Evolutionary conservation across 2,329 filamentous ascomycete species (phyloP).

Genomic region (Atkinsonella texensis): DNA sequence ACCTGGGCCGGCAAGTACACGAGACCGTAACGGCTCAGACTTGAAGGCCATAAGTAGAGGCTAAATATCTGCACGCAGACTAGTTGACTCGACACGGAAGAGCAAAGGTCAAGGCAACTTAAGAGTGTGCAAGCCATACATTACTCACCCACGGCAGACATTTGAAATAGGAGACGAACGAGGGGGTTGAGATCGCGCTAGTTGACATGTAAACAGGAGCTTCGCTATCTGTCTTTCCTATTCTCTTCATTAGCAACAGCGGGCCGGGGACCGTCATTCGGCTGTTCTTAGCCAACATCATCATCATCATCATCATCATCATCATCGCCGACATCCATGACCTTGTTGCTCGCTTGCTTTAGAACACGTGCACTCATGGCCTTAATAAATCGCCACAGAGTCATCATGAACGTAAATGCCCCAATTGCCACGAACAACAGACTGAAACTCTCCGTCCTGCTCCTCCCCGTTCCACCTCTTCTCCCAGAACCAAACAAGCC

Average conservation of each 20-base stretch:
- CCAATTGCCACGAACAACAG: conserved; percentile 72
- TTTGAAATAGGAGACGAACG: background rate
- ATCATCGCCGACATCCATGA: conserved; percentile 65
- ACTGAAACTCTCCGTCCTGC: conserved; percentile 66
- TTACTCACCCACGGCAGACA: background rate
- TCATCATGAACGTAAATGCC: conserved; percentile 68
- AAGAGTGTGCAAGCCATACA: conserved; percentile 66
- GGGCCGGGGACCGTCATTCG: background rate
- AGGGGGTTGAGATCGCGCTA: background rate
- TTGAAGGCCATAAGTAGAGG: conserved; percentile 29
- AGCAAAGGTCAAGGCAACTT: conserved; percentile 74
- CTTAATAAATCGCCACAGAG: conserved; percentile 71
- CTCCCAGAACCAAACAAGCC: conserved; percentile 40
- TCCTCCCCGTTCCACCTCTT: conserved; percentile 55
- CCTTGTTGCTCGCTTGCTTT: conserved; percentile 63
- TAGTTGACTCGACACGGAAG: conserved; percentile 82
- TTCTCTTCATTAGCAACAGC: background rate
- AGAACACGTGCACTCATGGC: conserved; percentile 61
- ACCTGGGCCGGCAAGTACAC: conserved; percentile 15
- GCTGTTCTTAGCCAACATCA: conserved; percentile 18
- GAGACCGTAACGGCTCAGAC: conserved; percentile 39
- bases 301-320: conserved; percentile 37
- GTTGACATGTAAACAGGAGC: background rate
- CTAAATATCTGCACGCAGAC: conserved; percentile 86
- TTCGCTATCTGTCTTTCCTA: conserved; percentile 1